Evolutionary conservation across 75 land plant species (phyloP).

Genomic region (Picea sitchensis): DNA sequence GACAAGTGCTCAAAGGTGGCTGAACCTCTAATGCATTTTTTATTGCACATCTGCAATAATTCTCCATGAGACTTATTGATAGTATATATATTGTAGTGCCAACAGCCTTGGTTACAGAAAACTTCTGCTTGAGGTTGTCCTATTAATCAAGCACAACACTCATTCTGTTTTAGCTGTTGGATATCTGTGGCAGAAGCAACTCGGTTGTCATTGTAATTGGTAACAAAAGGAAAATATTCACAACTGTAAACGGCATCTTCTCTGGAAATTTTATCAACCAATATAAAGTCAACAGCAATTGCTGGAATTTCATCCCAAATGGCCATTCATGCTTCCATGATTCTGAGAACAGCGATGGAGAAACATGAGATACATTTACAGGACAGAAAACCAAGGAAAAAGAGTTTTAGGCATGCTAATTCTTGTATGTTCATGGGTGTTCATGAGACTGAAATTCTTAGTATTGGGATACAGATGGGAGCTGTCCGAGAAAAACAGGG

Average conservation of each 20-base stretch:
- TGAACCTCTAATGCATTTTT: background rate
- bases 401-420: too few relatives aligned
- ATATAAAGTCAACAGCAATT: background rate
- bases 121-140: background rate
- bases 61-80: background rate
- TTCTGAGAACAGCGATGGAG: too few relatives aligned
- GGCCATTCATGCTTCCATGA: too few relatives aligned
- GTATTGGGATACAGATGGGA: too few relatives aligned
- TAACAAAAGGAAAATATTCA: background rate
- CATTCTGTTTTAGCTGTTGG: background rate
- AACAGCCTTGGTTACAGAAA: background rate
- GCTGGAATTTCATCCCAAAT: too few relatives aligned
- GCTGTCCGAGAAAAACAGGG: too few relatives aligned
- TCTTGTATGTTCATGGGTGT: too few relatives aligned
- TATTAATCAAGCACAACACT: background rate
- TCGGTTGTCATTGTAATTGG: background rate
- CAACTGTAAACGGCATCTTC: background rate
- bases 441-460: too few relatives aligned
- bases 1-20: constrained; percentile 38
- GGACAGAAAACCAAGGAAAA: too few relatives aligned
- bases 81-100: constrained; percentile 1
- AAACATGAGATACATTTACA: too few relatives aligned
- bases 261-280: background rate
- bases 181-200: background rate
- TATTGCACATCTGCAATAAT: background rate